Conservation (phyloP, 2,329 filamentous ascomycete species). For the Microcera coccophila region DNA sequence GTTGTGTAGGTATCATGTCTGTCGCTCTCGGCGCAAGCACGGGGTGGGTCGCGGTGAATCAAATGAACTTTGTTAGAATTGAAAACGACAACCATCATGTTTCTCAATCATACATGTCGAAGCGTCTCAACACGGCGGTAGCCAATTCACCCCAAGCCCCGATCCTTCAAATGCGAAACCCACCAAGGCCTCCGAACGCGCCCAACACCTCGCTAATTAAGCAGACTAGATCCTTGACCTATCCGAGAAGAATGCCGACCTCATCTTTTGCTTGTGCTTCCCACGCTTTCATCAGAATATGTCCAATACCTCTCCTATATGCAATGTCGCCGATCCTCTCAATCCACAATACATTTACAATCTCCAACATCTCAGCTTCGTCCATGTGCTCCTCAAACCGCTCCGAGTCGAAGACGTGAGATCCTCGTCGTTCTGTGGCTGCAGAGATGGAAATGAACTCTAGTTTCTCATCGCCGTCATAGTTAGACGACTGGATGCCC, state of each 20-base stretch:
- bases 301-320: slow-evolving; percentile 41
- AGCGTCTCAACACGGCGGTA: too few relatives aligned
- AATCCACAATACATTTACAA: slow-evolving; percentile 46
- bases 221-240: slow-evolving; percentile 5
- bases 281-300: slow-evolving; percentile 40
- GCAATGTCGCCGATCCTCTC: slow-evolving; percentile 42
- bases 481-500: slow-evolving; percentile 44
- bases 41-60: too few relatives aligned
- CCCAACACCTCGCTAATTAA: slow-evolving; percentile 17
- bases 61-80: too few relatives aligned
- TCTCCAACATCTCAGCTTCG: slow-evolving; percentile 40
- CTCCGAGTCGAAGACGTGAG: slow-evolving; percentile 38
- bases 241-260: slow-evolving; percentile 41
- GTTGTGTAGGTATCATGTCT: too few relatives aligned
- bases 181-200: slow-evolving; percentile 1
- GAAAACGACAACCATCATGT: too few relatives aligned
- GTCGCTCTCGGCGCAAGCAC: too few relatives aligned
- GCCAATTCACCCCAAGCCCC: too few relatives aligned
- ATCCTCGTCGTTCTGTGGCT: slow-evolving; percentile 40
- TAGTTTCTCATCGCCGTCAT: slow-evolving; percentile 42
- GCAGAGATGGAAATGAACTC: slow-evolving; percentile 43
- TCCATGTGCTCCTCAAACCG: slow-evolving; percentile 41
- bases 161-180: too few relatives aligned
- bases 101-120: too few relatives aligned
- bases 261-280: slow-evolving; percentile 38